Evolutionary conservation across 306 rosid genomes (phyloP), one percentile per base, ranked within the genome.

Genomic region (Quercus variabilis): DNA sequence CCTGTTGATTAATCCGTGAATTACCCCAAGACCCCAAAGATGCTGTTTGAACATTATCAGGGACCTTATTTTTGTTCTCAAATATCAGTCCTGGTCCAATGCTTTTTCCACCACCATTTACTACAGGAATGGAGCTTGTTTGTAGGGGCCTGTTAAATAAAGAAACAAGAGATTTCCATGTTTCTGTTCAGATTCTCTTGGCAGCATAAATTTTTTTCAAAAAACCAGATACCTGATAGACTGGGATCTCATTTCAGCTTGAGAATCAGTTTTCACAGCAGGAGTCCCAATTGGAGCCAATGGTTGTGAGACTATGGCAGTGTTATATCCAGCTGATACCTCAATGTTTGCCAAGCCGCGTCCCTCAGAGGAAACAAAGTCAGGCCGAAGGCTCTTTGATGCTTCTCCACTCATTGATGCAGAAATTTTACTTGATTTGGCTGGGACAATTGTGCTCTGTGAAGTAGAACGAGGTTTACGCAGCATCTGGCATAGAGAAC

Each of bases 261-360:
- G 94, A 25, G 83, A 63, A 71, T 91, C 98, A 83, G 83, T 78
- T 89, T 90, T 94, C 90, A 92, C 76, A 82, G 97, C 88, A 77
- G 97, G 94, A 17, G 97, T 91, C 70, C 99, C 97, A 78, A 95
- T 92, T 72, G 99, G 97, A 86, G 97, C 95, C 80, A 94, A 82
- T 21, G 86, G 88, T 80, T 90, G 97, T 78, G 95, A 85, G 78
- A 77, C 41, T 7, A 74, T 23, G 79, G 82, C 80, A 72, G 94
- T 74, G 80, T 83, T 92, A 86, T 85, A 85, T 80, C 91, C 95
- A 81, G 91, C 78, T 62, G 95, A 86, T 20, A 86, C 81, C 83
- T 91, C 93, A 77, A 69, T 58, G 76, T 85, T 87, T 43, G 81
- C 79, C 84, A 69, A 69, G 76, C 82, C 87, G 58, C 74, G 81